phyloP scores from a whole-genome alignment of 148 eudicot genomes.

The Diospyros kaki region DNA sequence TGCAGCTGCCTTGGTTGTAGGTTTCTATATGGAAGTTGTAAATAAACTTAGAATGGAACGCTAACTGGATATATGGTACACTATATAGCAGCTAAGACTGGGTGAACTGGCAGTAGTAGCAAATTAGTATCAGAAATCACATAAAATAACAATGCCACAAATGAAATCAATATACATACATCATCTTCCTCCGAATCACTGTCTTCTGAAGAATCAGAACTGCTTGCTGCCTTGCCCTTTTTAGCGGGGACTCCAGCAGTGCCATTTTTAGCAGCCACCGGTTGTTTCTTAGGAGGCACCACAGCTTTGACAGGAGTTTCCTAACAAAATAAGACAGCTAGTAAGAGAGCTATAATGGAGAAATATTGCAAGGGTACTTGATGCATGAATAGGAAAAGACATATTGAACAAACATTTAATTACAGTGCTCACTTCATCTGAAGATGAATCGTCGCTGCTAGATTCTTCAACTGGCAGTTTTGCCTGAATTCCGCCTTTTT shows the following conservation, averaged over 20 bases:
- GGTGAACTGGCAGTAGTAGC: not conserved
- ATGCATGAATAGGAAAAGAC: not conserved
- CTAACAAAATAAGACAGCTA: not conserved
- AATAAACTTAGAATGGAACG: not conserved
- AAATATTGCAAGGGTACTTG: not conserved
- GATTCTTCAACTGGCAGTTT: slow-evolving; percentile 13
- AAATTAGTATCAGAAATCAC: not conserved
- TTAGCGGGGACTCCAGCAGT: slow-evolving; percentile 8
- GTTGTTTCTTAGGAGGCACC: slow-evolving; percentile 11
- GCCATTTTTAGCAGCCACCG: slow-evolving; percentile 25
- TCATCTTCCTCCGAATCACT: slow-evolving; percentile 38
- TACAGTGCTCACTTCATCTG: slow-evolving; percentile 18
- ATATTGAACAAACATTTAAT: not conserved
- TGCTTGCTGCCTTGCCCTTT: slow-evolving; percentile 19
- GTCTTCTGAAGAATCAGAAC: slow-evolving; percentile 38
- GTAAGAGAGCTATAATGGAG: not conserved
- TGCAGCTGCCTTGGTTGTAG: slow-evolving; percentile 13
- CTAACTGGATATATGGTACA: not conserved
- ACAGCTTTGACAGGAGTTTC: slow-evolving; percentile 11
- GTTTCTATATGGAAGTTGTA: not conserved
- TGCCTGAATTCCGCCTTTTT: slow-evolving; percentile 8
- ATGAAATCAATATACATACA: slow-evolving; percentile 11
- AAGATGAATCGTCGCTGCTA: slow-evolving; percentile 16
- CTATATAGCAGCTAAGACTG: not conserved
- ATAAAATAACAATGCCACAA: not conserved